Evolutionary conservation across 352 stramenopile genomes (phyloP), one percentile per base, ranked within the genome.

Genomic region (Detonula confervacea): DNA sequence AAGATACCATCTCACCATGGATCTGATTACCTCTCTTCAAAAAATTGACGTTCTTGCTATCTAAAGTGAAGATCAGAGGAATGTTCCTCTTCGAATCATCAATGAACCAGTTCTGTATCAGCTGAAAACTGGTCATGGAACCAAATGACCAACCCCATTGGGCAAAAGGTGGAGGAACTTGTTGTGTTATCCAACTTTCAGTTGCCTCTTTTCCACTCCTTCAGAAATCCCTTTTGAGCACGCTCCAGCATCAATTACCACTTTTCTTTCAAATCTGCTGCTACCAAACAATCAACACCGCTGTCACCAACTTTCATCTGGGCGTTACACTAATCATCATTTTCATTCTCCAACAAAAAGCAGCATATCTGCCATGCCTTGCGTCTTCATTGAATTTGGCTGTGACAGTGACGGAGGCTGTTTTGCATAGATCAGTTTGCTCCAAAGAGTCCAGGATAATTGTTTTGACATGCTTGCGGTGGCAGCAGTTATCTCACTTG

Each of bases 151-250:
- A 61, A 42, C 22, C 11, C n/a, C n/a, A 7, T 9, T 30, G 5
- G 52, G 52, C 52, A 61, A 44, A 61, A 12, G 25, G 42, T 61
- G 37, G n/a, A 61, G n/a, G 12, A 7, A 42, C 8, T 16, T 16
- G 18, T 49, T 9, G 39, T 49, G 39, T 9, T 49, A 49, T 16
- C 39, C 39, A 49, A 49, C 39, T 49, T 6, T 49, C 39, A 49
- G 11, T 16, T 49, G 16, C 39, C 39, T 49, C 39, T 49, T 49
- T 16, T 49, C 18, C 39, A 49, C 39, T 4, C 4, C 11, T 16
- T 16, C 12, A n/a, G 39, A 49, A 3, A 16, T 3, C 39, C 18
- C 39, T 49, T 49, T 49, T 16, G 4, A 49, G 39, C 39, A 20
- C 12, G 16, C 4, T 49, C 2, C 2, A 49, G 39, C 4, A 18